Evolutionary conservation across 768 basidiomycete genomes (phyloP).

Genomic region (Tylopilus balloui): DNA sequence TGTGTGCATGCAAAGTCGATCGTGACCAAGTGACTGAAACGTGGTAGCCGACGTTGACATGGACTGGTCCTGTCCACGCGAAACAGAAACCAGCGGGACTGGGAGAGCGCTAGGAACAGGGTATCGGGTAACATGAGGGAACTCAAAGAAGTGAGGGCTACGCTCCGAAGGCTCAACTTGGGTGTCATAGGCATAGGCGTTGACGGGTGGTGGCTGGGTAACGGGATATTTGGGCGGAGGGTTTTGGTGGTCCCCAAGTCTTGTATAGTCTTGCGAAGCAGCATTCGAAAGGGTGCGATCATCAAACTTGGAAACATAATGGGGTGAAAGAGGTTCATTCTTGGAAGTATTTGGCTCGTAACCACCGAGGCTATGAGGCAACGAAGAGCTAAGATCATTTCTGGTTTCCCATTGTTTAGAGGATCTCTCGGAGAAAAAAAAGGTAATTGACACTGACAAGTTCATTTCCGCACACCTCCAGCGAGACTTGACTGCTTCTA

Average conservation of each 20-base stretch:
- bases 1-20: conserved; percentile 5
- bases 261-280: conserved; percentile 14
- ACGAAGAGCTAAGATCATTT: conserved; percentile 25
- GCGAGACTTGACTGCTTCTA: conserved; percentile 25
- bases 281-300: conserved; percentile 5
- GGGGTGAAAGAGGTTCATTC: conserved; percentile 3
- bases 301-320: conserved; percentile 8
- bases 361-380: conserved; percentile 25
- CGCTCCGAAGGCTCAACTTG: conserved; percentile 9
- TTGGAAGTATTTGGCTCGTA: conserved; percentile 18
- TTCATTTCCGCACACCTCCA: conserved; percentile 33
- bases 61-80: conserved; percentile 4
- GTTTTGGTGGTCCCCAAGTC: conserved; percentile 12
- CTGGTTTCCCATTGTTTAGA: conserved; percentile 32
- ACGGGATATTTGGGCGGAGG: conserved; percentile 13
- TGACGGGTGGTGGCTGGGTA: conserved; percentile 5
- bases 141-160: conserved; percentile 25
- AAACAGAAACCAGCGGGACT: conserved; percentile 1
- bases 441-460: conserved; percentile 30
- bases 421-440: conserved; percentile 19
- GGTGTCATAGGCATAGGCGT: conserved; percentile 10
- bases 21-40: conserved; percentile 12
- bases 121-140: conserved; percentile 25
- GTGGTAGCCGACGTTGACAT: conserved; percentile 2
- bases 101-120: conserved; percentile 25